Conservation (phyloP, 805 yeast genomes). For the Ogataea degrootiae region DNA sequence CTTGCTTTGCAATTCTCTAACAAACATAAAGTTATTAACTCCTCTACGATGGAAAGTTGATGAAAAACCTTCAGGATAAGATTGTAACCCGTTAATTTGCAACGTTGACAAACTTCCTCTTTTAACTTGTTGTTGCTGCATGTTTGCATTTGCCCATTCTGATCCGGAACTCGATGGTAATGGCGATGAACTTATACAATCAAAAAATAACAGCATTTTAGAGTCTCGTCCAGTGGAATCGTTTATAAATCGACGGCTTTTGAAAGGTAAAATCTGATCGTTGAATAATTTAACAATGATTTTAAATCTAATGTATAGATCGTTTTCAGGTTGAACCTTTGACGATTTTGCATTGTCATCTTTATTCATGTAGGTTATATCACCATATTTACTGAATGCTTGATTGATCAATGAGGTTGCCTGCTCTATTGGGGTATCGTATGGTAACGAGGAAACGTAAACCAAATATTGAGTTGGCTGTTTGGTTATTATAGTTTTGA, state of each 20-base stretch:
- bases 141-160: neutral
- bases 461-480: slow-evolving; percentile 22
- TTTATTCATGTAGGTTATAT: slow-evolving; percentile 16
- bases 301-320: slow-evolving; percentile 24
- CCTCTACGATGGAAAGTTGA: slow-evolving; percentile 47
- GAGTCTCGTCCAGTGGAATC: slow-evolving; percentile 27
- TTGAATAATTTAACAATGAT: slow-evolving; percentile 21
- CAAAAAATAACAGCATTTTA: slow-evolving; percentile 29
- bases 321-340: slow-evolving; percentile 22
- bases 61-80: slow-evolving; percentile 45
- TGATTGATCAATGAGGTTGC: slow-evolving; percentile 20
- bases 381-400: slow-evolving; percentile 24
- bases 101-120: neutral
- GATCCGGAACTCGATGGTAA: neutral
- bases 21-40: slow-evolving; percentile 46
- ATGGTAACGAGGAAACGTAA: slow-evolving; percentile 27
- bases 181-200: slow-evolving; percentile 18
- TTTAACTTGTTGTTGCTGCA: neutral
- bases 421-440: slow-evolving; percentile 24
- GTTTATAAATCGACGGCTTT: slow-evolving; percentile 24
- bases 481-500: slow-evolving; percentile 23
- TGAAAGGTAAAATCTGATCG: slow-evolving; percentile 24
- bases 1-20: slow-evolving; percentile 44
- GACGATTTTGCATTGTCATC: slow-evolving; percentile 20
- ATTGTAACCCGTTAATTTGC: slow-evolving; percentile 19